Percentiles rank a stretch among this genome's conserved stretches.
phyloP scores from a whole-genome alignment of 345 rosid species.

The Brassica juncea region DNA sequence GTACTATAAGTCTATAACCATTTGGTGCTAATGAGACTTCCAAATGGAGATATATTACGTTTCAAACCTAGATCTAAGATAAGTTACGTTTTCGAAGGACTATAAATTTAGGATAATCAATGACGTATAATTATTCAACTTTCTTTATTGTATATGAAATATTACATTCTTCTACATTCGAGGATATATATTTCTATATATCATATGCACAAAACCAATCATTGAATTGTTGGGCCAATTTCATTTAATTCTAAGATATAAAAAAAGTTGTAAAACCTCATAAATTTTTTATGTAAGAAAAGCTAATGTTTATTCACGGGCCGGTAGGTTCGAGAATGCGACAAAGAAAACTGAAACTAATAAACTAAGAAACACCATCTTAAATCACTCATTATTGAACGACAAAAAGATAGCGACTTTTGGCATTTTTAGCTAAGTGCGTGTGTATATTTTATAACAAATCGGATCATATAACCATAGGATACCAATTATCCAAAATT shows the following conservation, averaged over 20 bases:
- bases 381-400: not conserved
- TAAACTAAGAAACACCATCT: not conserved
- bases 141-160: not conserved
- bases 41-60: not conserved
- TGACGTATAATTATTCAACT: not conserved
- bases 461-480: too few species aligned
- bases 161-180: not conserved
- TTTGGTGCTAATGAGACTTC: constrained; percentile 2
- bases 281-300: not conserved
- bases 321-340: not conserved
- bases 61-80: not conserved
- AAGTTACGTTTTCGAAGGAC: not conserved
- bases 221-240: constrained; percentile 8
- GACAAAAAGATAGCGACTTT: not conserved
- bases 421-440: not conserved
- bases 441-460: not conserved
- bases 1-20: not conserved
- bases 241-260: not conserved
- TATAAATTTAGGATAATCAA: not conserved
- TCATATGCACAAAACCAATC: constrained; percentile 1
- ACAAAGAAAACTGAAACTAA: not conserved
- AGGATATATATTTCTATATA: not conserved
- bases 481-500: not conserved
- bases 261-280: not conserved
- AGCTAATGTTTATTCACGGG: not conserved